Evolutionary conservation across 345 rosid genomes (phyloP).

Genomic region (Populus nigra): DNA sequence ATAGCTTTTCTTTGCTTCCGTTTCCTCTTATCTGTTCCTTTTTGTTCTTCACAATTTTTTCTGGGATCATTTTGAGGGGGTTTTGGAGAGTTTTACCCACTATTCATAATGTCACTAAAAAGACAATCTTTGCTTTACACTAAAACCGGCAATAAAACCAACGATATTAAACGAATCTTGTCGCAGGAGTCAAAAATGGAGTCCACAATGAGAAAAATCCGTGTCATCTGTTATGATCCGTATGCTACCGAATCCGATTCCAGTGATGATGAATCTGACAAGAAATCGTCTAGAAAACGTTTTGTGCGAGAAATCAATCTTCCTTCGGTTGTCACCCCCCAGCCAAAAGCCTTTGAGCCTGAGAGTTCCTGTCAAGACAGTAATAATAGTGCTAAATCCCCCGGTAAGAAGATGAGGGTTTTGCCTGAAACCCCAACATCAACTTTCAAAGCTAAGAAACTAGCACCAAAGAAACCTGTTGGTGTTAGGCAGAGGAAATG

Average conservation of each 20-base stretch:
- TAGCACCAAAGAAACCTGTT: slow-evolving; percentile 23
- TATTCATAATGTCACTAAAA: slow-evolving; percentile 38
- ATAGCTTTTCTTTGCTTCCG: neutral
- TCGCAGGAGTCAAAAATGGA: slow-evolving; percentile 24
- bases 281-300: slow-evolving; percentile 35
- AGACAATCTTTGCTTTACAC: slow-evolving; percentile 26
- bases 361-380: slow-evolving; percentile 71
- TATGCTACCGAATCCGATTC: slow-evolving; percentile 87
- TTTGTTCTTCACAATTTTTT: neutral
- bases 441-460: neutral
- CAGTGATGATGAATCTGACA: slow-evolving; percentile 64
- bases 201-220: slow-evolving; percentile 48
- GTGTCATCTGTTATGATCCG: slow-evolving; percentile 75
- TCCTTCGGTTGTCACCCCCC: slow-evolving; percentile 26
- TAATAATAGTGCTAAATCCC: slow-evolving; percentile 42
- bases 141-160: slow-evolving; percentile 27
- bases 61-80: slow-evolving; percentile 26
- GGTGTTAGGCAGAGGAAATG: slow-evolving; percentile 85
- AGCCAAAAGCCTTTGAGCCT: slow-evolving; percentile 23
- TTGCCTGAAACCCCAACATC: slow-evolving; percentile 16
- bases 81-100: slow-evolving; percentile 28
- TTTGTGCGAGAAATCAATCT: slow-evolving; percentile 56
- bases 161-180: slow-evolving; percentile 14
- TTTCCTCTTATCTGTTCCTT: neutral
- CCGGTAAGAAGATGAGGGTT: slow-evolving; percentile 22